A percentile compares a stretch with the other conserved stretches of the same genome.
phyloP scores from a whole-genome alignment of 1,284 basidiomycete genomes.

The Heterobasidion parviporum region DNA sequence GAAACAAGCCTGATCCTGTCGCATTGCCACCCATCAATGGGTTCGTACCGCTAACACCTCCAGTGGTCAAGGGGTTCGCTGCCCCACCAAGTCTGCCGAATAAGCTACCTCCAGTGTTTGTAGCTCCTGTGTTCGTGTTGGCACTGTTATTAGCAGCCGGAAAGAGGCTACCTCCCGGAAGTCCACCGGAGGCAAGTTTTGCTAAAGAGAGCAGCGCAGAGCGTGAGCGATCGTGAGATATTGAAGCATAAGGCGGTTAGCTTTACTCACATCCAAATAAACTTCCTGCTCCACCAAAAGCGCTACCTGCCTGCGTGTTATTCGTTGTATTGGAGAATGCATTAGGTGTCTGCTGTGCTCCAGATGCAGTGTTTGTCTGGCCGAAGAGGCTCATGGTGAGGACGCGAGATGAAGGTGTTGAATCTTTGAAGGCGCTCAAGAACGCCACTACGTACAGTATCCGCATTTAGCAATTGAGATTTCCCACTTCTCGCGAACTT shows the following conservation, averaged over 20 bases:
- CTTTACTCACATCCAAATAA: background rate
- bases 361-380: background rate
- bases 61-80: background rate
- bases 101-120: background rate
- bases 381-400: background rate
- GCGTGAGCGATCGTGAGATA: background rate
- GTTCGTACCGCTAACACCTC: background rate
- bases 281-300: background rate
- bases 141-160: background rate
- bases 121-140: background rate
- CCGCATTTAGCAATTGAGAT: too few species aligned
- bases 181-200: background rate
- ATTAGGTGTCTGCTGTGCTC: background rate
- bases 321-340: background rate
- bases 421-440: too few species aligned
- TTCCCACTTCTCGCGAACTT: too few species aligned
- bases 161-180: background rate
- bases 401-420: background rate
- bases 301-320: background rate
- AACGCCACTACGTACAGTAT: too few species aligned
- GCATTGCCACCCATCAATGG: background rate
- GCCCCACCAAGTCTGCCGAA: background rate
- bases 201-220: background rate
- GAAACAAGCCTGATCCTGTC: background rate
- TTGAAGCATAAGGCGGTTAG: background rate